Conservation (phyloP, 495 filamentous ascomycete species). For the Polyplosphaeria fusca region DNA sequence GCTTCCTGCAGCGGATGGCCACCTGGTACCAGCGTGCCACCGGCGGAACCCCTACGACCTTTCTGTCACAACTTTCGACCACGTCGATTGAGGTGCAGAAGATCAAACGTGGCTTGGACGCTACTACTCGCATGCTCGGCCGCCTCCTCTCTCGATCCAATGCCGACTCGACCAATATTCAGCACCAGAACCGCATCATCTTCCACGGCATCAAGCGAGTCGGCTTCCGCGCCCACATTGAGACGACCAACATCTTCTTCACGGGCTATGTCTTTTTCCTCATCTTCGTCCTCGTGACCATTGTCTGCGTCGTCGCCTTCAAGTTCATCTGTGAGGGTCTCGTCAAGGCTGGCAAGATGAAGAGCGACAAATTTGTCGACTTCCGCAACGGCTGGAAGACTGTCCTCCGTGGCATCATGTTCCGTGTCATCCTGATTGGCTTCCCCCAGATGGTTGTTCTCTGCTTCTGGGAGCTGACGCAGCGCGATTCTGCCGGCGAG, state of each 20-base stretch:
- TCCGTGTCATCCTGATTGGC: conserved; percentile 85
- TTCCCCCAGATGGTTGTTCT: conserved; percentile 90
- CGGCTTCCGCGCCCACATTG: conserved; percentile 79
- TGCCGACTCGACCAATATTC: conserved; percentile 42
- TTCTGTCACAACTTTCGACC: conserved; percentile 68
- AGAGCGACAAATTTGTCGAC: conserved; percentile 83
- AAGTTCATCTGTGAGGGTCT: conserved; percentile 74
- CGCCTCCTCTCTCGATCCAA: conserved; percentile 53
- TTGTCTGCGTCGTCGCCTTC: conserved; percentile 71
- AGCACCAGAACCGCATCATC: conserved; percentile 54
- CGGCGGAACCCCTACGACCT: conserved; percentile 77
- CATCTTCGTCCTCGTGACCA: conserved; percentile 70
- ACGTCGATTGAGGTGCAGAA: conserved; percentile 86
- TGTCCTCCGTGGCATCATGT: conserved; percentile 87
- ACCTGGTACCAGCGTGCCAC: conserved; percentile 97
- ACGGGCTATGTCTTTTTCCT: conserved; percentile 89
- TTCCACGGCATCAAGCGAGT: conserved; percentile 88
- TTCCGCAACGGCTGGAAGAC: conserved; percentile 90
- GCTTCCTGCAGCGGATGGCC: conserved; percentile 81
- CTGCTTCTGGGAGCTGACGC: conserved; percentile 92
- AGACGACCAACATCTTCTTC: conserved; percentile 90
- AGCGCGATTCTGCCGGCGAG: conserved; percentile 80
- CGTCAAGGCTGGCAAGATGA: conserved; percentile 72
- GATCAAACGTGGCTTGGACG: conserved; percentile 43
- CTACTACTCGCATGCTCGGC: conserved; percentile 48